Evolutionary conservation across 2,329 filamentous ascomycete species (phyloP), one percentile per base, ranked within the genome.

Genomic region (Diaporthe ilicicola): DNA sequence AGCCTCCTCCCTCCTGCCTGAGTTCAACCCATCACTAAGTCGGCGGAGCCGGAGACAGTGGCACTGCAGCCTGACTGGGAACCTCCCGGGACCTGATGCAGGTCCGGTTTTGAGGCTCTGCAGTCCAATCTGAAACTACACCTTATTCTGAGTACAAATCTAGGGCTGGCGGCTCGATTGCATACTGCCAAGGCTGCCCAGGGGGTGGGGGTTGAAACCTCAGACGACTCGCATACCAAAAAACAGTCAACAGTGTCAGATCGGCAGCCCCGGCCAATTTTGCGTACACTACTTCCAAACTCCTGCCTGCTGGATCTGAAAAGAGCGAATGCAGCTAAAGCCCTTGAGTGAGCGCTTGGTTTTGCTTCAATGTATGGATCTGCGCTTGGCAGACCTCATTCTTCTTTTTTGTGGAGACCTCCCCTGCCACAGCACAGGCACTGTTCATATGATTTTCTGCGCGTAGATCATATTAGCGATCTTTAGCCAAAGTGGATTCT

Each of bases 151-250:
- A 34, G 29, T n/a, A 44, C 44, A 24, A 64, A 50, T 37, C 29
- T 50, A 64, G 19, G 59, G 24, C 37, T 42, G 59, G 22, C 42
- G 59, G 4, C 32, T 50, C 12, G 44, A 8, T 64, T 64, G 59
- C 59, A 64, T 64, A 64, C 59, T 64, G 59, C 59, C 59, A 64
- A 64, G 59, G 59, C 29, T 64, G 44, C 59, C 44, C 44, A 62
- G 56, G 44, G 59, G 59, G 59, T 50, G 17, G 59, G 59, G 44
- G 59, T 64, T 64, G 59, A 64, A 64, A 64, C 59, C 59, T 64
- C 59, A 50, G 44, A 64, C 59, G 59, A 50, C 59, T 64, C 44
- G 44, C 42, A 37, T 64, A 6, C 32, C 42, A 29, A 37, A 13
- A 19, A 37, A 44, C 29, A 64, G 59, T 64, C 59, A 64, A 50